Evolutionary conservation across 768 basidiomycete genomes (phyloP), one percentile per base, ranked within the genome.

Genomic region (Amanita fuliginea): DNA sequence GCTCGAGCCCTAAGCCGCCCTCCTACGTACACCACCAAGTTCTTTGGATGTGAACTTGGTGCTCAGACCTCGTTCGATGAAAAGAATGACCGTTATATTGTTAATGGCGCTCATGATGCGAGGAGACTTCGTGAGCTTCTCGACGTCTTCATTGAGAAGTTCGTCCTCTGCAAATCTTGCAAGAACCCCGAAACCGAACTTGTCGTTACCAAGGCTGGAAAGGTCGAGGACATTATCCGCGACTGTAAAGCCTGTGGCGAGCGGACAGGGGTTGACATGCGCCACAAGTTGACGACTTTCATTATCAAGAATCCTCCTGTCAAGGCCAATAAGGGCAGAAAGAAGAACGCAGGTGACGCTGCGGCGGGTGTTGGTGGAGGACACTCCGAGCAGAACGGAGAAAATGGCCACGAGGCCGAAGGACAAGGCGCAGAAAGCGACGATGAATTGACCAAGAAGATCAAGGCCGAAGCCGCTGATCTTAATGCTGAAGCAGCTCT

Each of bases 181-280:
- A 97, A 98, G 73, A 99, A 99, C 64, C 96, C 96, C 9, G 96
- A 99, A 70, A 99, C 96, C 28, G 94, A 97, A 60, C 80, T 97
- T 40, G 68, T 91, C 70, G 79, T 99, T 63, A 80, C 91, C 64
- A 94, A 90, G 67, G 69, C 62, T 51, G 92, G 93, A 44, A 69
- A 78, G 24, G 73, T 67, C 51, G 96, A 97, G 59, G 80, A 86
- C 56, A 92, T 98, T 62, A 80, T 86, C 56, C 81, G 94, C 53
- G 94, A 99, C 66, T 99, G 96, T 77, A 97, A 98, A 69, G 96
- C 96, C 22, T 99, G 96, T 59, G 96, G 96, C 47, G 83, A 92
- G 60, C 81, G 89, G 56, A 93, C 87, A 42, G 81, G 74, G 36
- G 76, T 98, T 56, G 93, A 98, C 65, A 96, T 96, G 91, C 77